Base-by-base conservation (phyloP, 371 early-diverging fungal species). In the Haplosporangium sp. region DNA sequence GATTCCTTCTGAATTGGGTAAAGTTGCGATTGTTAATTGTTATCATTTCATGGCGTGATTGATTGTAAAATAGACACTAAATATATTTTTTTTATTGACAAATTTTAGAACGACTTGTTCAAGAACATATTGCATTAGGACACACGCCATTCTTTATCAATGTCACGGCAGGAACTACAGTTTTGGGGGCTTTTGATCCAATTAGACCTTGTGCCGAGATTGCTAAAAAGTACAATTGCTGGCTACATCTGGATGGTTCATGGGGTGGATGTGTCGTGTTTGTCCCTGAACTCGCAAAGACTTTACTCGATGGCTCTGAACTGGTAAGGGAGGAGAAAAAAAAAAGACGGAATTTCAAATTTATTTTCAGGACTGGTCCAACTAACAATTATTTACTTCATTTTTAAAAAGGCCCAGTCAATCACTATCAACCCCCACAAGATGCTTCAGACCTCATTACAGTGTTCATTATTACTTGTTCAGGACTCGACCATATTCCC, bases 161-260 rank as follows among this genome's bases (percentile, higher is more conserved):
- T 76, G 92, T 92, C 8, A 96, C 96, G 1, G 92, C 95, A 19
- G 96, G 96, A 35, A 96, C 96, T 0, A 96, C 96, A 4, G 96
- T 96, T 1, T 78, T 96, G 75, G 94, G 95, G 7, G 90, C 95
- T 0, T 96, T 94, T 84, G 96, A 96, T 71, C 93, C 94, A 4
- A 85, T 95, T 37, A 78, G 77, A 1, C 85, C 77, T 4, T 91
- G 94, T 48, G 88, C 88, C 0, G 74, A 52, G 13, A 84, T 94
- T 44, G 89, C 93, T 8, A 86, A 85, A 69, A 87, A 87, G 47
- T 90, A 88, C 74, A 85, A 86, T 38, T 87, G 94, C 68, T 96
- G 96, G 96, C 77, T 94, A 40, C 96, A 96, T 66, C 88, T 94
- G 4, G 96, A 96, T 73, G 96, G 91, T 4, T 92, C 93, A 37